Conservation (phyloP, 129 eudicot genomes). For the Escallonia rubra region DNA sequence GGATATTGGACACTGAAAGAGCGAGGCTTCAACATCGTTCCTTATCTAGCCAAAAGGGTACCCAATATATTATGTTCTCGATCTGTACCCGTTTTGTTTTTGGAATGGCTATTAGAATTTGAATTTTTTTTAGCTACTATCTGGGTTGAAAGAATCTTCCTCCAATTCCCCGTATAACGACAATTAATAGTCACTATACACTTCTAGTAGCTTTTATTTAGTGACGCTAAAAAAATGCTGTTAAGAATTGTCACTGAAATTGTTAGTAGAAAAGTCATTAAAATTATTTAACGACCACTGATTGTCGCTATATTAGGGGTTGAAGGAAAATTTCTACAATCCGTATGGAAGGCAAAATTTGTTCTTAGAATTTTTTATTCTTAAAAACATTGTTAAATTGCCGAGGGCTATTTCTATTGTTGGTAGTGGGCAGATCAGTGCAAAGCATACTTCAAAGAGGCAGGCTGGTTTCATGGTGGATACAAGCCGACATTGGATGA, state of each 20-base stretch:
- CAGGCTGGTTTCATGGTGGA: background rate
- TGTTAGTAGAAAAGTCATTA: too few relatives aligned
- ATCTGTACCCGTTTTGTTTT: background rate
- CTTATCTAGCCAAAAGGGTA: slow-evolving; percentile 4
- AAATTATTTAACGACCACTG: too few relatives aligned
- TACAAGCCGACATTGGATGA: slow-evolving; percentile 19
- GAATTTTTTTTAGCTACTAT: too few relatives aligned
- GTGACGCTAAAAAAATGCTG: too few relatives aligned
- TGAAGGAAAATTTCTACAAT: too few relatives aligned
- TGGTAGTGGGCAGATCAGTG: slow-evolving; percentile 2
- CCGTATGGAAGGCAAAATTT: too few relatives aligned
- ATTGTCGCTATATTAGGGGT: too few relatives aligned
- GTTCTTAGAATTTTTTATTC: background rate
- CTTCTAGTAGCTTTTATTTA: too few relatives aligned
- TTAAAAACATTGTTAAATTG: background rate
- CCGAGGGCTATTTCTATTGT: background rate
- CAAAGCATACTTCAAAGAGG: slow-evolving; percentile 1
- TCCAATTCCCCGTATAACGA: too few relatives aligned
- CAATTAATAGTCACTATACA: too few relatives aligned
- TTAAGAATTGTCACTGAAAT: too few relatives aligned
- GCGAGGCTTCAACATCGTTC: slow-evolving; percentile 10
- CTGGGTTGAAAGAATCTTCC: too few relatives aligned
- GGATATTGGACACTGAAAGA: slow-evolving; percentile 2
- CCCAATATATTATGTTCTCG: background rate
- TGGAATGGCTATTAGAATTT: background rate